A percentile compares a stretch with the other conserved stretches of the same genome.
Evolutionary conservation across 345 rosid species (phyloP).

Genomic region (Eucalyptus virginea): DNA sequence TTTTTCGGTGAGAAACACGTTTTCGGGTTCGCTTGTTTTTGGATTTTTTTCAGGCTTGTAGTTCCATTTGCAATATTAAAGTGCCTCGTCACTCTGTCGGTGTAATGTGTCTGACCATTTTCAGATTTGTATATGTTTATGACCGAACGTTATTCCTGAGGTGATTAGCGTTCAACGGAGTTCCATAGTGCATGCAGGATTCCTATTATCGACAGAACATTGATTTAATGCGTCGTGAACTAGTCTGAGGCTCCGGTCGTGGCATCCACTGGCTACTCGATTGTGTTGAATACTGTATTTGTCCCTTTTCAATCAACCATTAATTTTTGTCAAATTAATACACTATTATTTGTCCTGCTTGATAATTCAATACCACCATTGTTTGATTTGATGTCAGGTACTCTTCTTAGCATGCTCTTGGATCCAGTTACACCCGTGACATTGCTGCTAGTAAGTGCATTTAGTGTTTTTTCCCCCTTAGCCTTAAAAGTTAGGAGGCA

Average conservation of each 20-base stretch:
- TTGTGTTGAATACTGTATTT: neutral
- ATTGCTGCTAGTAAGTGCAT: slow-evolving; percentile 37
- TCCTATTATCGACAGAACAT: neutral
- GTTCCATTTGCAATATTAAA: neutral
- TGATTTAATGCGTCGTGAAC: neutral
- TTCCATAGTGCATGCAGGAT: neutral
- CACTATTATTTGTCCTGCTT: neutral
- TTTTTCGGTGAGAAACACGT: slow-evolving; percentile 38
- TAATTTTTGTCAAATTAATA: neutral
- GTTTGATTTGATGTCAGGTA: slow-evolving; percentile 18
- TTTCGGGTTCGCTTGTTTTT: neutral
- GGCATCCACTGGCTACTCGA: neutral
- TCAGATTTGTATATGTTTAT: neutral
- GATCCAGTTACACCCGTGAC: slow-evolving; percentile 43
- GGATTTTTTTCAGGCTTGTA: neutral
- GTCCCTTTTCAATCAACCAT: neutral
- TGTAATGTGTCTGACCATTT: neutral
- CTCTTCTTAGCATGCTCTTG: slow-evolving; percentile 47
- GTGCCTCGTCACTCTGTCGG: neutral
- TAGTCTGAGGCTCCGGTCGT: neutral
- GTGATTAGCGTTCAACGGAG: neutral
- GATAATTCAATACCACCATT: neutral
- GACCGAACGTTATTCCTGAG: neutral
- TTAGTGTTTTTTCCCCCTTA: neutral
- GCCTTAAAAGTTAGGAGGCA: neutral